Percentiles rank a stretch among this genome's conserved stretches.
Conservation (phyloP, 805 yeast genomes). For the Nakazawaea molendinolei region DNA sequence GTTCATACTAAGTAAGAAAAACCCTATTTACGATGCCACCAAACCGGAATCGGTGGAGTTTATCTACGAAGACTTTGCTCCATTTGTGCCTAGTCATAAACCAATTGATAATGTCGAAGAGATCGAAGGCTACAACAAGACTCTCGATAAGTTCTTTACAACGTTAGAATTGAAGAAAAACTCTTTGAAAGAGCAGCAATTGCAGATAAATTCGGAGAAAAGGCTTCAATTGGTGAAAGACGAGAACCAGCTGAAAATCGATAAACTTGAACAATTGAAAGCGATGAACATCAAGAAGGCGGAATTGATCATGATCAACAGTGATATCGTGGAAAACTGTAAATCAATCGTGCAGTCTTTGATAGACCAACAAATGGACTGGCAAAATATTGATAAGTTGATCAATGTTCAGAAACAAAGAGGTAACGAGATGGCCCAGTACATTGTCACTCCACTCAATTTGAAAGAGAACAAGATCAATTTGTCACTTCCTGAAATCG, state of each 20-base stretch:
- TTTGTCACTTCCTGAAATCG: constrained; percentile 41
- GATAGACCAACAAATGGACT: constrained; percentile 83
- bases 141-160: constrained; percentile 81
- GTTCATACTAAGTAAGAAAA: constrained; percentile 55
- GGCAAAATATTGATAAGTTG: constrained; percentile 80
- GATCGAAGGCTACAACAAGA: constrained; percentile 64
- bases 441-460: constrained; percentile 62
- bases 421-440: constrained; percentile 56
- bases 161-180: constrained; percentile 77
- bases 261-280: constrained; percentile 58
- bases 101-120: constrained; percentile 23
- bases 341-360: constrained; percentile 58
- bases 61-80: constrained; percentile 49
- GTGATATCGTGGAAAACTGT: constrained; percentile 68
- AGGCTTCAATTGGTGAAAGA: constrained; percentile 67
- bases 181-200: constrained; percentile 67
- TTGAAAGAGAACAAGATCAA: constrained; percentile 62
- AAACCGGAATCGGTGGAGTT: constrained; percentile 33
- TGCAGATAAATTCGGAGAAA: constrained; percentile 67
- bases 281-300: constrained; percentile 62
- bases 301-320: constrained; percentile 60
- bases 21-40: constrained; percentile 39
- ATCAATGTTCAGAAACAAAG: constrained; percentile 63
- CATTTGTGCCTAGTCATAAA: constrained; percentile 37
- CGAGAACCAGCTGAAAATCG: constrained; percentile 67